A percentile compares a stretch with the other conserved stretches of the same genome.
phyloP scores from a whole-genome alignment of 352 stramenopile genomes.

The Pythium rhizo-oryzae region DNA sequence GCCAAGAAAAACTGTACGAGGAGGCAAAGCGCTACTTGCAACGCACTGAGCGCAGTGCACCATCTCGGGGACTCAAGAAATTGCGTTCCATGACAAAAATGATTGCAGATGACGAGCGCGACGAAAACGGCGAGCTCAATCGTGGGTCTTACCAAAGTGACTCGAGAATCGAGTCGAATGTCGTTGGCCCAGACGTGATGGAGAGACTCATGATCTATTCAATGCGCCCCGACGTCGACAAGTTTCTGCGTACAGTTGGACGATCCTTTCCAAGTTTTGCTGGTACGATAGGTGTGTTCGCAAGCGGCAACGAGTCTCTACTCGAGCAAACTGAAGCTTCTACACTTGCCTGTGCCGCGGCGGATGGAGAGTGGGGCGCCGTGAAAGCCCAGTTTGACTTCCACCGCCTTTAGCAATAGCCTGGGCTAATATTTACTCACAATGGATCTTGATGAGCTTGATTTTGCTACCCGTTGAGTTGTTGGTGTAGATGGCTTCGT shows the following conservation, averaged over 20 bases:
- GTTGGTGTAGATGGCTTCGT: not conserved
- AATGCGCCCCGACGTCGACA: conserved; percentile 29
- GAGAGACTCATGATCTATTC: conserved; percentile 34
- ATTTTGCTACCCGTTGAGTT: not conserved
- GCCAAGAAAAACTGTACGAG: conserved; percentile 1
- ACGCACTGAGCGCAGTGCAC: not conserved
- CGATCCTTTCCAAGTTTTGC: conserved; percentile 25
- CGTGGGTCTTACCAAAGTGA: conserved; percentile 5
- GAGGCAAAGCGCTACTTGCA: not conserved
- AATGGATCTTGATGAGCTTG: conserved; percentile 5
- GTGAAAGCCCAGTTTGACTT: conserved; percentile 24
- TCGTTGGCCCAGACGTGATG: conserved; percentile 26
- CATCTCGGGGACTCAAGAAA: conserved; percentile 10
- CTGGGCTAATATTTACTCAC: conserved; percentile 20
- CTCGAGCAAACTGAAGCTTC: conserved; percentile 10
- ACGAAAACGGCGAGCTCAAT: not conserved
- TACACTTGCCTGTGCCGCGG: conserved; percentile 8
- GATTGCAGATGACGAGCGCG: not conserved
- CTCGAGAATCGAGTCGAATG: not conserved
- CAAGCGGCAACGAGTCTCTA: conserved; percentile 24
- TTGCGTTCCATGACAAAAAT: conserved; percentile 19
- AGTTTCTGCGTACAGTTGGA: conserved; percentile 25
- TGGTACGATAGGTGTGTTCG: conserved; percentile 32
- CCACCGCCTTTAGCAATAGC: conserved; percentile 8
- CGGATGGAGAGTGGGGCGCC: conserved; percentile 1